Conservation (phyloP, 1,284 basidiomycete species). For the Microbotryum silenes-acaulis region DNA sequence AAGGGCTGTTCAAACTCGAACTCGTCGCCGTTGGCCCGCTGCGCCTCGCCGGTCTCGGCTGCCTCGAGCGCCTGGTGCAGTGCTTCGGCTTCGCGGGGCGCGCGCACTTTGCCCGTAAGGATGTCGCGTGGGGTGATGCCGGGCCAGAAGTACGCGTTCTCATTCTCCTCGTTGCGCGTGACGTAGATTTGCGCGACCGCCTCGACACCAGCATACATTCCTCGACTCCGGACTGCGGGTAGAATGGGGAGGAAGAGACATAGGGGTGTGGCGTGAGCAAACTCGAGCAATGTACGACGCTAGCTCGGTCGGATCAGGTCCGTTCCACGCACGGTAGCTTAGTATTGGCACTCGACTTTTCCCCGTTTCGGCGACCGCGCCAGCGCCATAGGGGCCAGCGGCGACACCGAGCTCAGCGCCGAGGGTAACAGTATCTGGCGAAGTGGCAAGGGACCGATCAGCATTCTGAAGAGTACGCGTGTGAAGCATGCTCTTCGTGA, state of each 20-base stretch:
- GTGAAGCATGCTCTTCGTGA: not conserved
- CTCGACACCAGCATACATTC: conserved; percentile 47
- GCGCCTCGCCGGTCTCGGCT: conserved; percentile 49
- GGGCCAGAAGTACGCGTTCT: conserved; percentile 39
- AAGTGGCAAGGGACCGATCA: not conserved
- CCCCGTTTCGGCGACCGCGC: conserved; percentile 46
- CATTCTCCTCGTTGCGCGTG: conserved; percentile 36
- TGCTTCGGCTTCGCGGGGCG: conserved; percentile 44
- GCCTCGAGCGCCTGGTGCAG: conserved; percentile 46
- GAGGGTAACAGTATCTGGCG: conserved; percentile 47
- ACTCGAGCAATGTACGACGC: not conserved
- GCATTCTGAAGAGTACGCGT: too few relatives aligned
- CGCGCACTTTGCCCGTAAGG: conserved; percentile 41
- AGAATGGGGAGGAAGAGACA: not conserved
- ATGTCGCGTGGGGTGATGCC: conserved; percentile 45
- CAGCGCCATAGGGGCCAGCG: conserved; percentile 48
- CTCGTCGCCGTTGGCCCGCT: conserved; percentile 39
- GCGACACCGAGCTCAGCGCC: conserved; percentile 48
- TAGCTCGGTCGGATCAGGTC: not conserved
- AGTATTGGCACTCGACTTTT: conserved; percentile 44
- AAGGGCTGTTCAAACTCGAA: conserved; percentile 24
- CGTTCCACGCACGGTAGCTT: conserved; percentile 38
- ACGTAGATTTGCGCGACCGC: conserved; percentile 46
- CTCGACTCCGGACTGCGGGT: conserved; percentile 33
- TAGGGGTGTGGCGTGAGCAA: not conserved